These are phyloP conservation scores for Papilionanthe hybrid DNA, from an alignment of 116 monocot genomes.

Conservation along the genomic window DNA sequence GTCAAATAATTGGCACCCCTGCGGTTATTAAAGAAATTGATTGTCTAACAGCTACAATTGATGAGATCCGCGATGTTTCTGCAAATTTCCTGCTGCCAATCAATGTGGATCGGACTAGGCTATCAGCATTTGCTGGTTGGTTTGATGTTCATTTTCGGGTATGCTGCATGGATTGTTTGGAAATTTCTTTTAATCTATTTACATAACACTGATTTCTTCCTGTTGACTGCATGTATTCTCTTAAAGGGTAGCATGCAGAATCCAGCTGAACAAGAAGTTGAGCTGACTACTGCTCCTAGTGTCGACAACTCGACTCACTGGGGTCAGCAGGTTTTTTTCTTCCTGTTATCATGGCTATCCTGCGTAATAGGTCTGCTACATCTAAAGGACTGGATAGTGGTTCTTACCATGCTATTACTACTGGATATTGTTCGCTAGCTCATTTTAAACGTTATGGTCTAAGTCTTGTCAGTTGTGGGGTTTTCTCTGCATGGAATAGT, in stretches of 20 bases:
- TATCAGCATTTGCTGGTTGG: conserved; percentile 92
- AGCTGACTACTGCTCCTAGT: conserved; percentile 89
- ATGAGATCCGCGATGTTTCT: conserved; percentile 60
- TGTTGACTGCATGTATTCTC: background rate
- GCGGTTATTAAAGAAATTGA: conserved; percentile 81
- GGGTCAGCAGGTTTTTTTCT: conserved; percentile 88
- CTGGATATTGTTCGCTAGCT: background rate
- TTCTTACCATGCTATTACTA: background rate
- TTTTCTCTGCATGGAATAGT: no score
- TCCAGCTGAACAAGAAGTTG: conserved; percentile 50
- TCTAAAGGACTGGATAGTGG: background rate
- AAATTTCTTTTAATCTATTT: background rate
- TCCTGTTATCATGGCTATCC: background rate
- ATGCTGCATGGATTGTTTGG: conserved; percentile 13
- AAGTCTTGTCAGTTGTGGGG: background rate
- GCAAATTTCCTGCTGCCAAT: conserved; percentile 44
- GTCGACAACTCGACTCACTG: conserved; percentile 66
- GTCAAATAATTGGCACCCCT: conserved; percentile 65
- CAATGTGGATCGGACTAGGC: conserved; percentile 36
- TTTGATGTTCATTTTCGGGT: conserved; percentile 99
- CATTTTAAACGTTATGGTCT: background rate
- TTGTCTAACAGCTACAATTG: conserved; percentile 80
- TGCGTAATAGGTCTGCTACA: background rate
- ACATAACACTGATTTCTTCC: background rate
- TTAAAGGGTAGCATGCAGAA: conserved; percentile 62